Percentiles rank a stretch among this genome's conserved stretches.
phyloP scores from a whole-genome alignment of 129 eudicot genomes.

The Chrysanthemum seticuspe region DNA sequence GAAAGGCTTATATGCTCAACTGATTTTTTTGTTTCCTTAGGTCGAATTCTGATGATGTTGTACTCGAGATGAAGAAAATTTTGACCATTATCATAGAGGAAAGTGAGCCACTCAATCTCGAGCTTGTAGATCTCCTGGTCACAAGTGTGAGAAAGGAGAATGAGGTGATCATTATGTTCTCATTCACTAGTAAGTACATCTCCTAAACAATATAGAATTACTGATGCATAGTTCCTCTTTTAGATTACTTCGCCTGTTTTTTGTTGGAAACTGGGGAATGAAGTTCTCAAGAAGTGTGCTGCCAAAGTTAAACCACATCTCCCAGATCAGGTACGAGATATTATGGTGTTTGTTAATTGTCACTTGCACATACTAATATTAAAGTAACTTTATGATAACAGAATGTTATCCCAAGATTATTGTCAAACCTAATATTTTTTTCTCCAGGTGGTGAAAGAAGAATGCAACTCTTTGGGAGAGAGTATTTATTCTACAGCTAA shows the following conservation, averaged over 20 bases:
- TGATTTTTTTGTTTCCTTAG: slow-evolving; percentile 5
- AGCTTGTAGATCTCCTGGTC: slow-evolving; percentile 40
- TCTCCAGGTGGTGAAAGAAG: neutral
- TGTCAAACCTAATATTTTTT: neutral
- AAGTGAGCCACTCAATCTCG: slow-evolving; percentile 28
- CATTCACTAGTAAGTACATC: slow-evolving; percentile 6
- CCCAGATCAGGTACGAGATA: neutral
- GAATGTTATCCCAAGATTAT: neutral
- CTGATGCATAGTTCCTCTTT: neutral
- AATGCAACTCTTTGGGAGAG: no score
- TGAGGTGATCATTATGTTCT: slow-evolving; percentile 21
- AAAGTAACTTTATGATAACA: neutral
- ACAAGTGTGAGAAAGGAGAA: slow-evolving; percentile 34
- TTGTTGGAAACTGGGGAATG: slow-evolving; percentile 43
- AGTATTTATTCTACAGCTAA: neutral
- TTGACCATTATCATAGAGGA: slow-evolving; percentile 42
- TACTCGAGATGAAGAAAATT: slow-evolving; percentile 35
- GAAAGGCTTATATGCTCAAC: neutral
- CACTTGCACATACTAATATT: no score
- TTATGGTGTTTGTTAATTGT: no score
- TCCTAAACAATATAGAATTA: neutral
- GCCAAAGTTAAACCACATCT: slow-evolving; percentile 27
- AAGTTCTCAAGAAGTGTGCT: slow-evolving; percentile 35
- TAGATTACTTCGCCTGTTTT: slow-evolving; percentile 33
- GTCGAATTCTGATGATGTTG: slow-evolving; percentile 27